Conservation (phyloP, 2,329 filamentous ascomycete species). For the Anthostomella pinea region DNA sequence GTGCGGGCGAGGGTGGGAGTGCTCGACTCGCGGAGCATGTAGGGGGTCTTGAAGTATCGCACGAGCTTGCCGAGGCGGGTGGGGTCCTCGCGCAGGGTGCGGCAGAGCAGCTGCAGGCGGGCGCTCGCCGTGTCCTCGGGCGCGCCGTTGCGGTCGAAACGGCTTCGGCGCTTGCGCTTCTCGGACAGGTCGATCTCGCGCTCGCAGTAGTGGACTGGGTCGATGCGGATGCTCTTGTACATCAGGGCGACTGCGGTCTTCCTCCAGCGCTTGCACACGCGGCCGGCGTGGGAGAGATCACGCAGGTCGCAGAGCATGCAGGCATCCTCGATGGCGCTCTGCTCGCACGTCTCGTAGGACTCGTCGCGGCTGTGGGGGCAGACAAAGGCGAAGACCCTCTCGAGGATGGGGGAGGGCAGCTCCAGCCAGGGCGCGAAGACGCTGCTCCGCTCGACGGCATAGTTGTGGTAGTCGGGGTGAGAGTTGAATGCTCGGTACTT, state of each 20-base stretch:
- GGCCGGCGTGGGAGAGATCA: slow-evolving; percentile 76
- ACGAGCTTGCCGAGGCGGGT: slow-evolving; percentile 67
- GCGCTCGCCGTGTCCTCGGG: slow-evolving; percentile 76
- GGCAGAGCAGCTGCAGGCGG: slow-evolving; percentile 74
- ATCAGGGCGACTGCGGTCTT: slow-evolving; percentile 47
- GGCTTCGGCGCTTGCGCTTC: slow-evolving; percentile 69
- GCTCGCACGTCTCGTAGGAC: slow-evolving; percentile 78
- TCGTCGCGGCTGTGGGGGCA: slow-evolving; percentile 80
- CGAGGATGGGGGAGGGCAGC: slow-evolving; percentile 68
- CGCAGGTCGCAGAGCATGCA: slow-evolving; percentile 95
- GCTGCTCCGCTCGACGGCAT: slow-evolving; percentile 19
- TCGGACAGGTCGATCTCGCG: slow-evolving; percentile 80
- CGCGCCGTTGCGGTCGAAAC: slow-evolving; percentile 73
- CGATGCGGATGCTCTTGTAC: slow-evolving; percentile 90
- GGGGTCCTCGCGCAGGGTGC: slow-evolving; percentile 76
- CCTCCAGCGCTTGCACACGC: slow-evolving; percentile 72
- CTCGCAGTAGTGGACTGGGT: slow-evolving; percentile 91
- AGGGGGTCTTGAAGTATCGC: slow-evolving; percentile 81
- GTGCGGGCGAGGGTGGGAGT: slow-evolving; percentile 82
- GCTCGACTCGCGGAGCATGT: slow-evolving; percentile 88
- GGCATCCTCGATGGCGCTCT: slow-evolving; percentile 71
- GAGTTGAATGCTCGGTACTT: slow-evolving; percentile 28
- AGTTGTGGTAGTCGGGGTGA: slow-evolving; percentile 22
- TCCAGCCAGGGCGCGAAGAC: slow-evolving; percentile 34
- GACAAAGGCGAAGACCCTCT: slow-evolving; percentile 74